Evolutionary conservation across 2,329 filamentous ascomycete genomes (phyloP).

Genomic region (Colletotrichum eleusines): DNA sequence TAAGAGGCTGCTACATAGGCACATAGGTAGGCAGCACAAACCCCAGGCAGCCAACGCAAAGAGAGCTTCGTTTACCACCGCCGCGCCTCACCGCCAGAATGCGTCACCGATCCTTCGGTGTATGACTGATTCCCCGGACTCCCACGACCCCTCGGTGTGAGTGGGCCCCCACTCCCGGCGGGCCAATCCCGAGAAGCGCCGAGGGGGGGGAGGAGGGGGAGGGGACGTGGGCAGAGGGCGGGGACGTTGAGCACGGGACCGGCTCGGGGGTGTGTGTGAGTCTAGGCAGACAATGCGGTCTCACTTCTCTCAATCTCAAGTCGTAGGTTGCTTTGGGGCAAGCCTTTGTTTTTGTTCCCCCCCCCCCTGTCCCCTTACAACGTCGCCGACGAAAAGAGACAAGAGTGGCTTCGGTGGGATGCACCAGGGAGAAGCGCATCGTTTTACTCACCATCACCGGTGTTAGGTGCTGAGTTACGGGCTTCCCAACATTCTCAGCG

Average conservation of each 20-base stretch:
- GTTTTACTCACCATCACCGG: background rate
- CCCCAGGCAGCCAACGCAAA: background rate
- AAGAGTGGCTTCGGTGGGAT: background rate
- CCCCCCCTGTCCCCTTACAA: background rate
- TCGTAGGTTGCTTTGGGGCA: background rate
- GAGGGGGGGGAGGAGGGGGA: too few species aligned
- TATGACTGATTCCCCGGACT: constrained; percentile 16
- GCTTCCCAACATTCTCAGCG: too few species aligned
- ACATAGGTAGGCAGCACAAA: too few species aligned
- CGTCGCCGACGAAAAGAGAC: background rate
- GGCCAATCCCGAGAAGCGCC: constrained; percentile 13
- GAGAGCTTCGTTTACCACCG: background rate
- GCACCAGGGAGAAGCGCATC: background rate
- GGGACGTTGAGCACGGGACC: constrained; percentile 15
- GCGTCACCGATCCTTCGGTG: constrained; percentile 25
- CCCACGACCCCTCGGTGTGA: background rate
- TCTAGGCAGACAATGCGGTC: background rate
- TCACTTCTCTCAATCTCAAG: background rate
- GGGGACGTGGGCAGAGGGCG: too few species aligned
- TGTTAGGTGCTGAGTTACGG: too few species aligned
- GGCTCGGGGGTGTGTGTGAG: background rate
- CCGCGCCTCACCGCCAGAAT: constrained; percentile 34
- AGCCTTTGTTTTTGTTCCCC: background rate
- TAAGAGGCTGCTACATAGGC: background rate
- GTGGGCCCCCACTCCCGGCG: background rate